Evolutionary conservation across 345 rosid genomes (phyloP).

Genomic region (Carallia pectinifolia): DNA sequence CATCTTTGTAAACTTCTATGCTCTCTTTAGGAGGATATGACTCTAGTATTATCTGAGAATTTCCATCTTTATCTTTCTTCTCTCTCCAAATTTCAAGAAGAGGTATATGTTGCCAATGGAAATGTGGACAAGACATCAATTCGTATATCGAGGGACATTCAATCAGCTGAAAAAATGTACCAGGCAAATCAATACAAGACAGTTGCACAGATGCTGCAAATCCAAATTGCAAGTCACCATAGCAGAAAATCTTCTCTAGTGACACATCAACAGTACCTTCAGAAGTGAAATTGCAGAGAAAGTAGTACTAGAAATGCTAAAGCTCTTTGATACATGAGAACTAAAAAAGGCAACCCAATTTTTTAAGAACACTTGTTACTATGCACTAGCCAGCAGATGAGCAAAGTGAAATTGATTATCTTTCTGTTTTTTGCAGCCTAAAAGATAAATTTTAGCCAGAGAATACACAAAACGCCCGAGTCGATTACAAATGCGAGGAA

Average conservation of each 20-base stretch:
- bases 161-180: slow-evolving; percentile 56
- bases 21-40: slow-evolving; percentile 59
- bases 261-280: not conserved
- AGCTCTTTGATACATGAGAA: not conserved
- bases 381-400: too few species aligned
- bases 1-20: slow-evolving; percentile 53
- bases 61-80: slow-evolving; percentile 45
- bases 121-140: slow-evolving; percentile 72
- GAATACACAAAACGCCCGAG: not conserved
- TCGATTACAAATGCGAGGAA: too few species aligned
- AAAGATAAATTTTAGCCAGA: not conserved
- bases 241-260: not conserved
- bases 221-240: not conserved
- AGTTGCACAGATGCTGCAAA: not conserved
- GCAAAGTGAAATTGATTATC: not conserved
- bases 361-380: not conserved
- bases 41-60: slow-evolving; percentile 56
- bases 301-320: not conserved
- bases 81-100: slow-evolving; percentile 74
- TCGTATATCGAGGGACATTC: slow-evolving; percentile 90
- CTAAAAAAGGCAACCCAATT: not conserved
- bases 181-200: not conserved
- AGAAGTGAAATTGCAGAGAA: not conserved
- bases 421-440: not conserved
- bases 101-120: slow-evolving; percentile 62